Evolutionary conservation across 805 yeast species (phyloP), one percentile per base, ranked within the genome.

Genomic region (Kluyveromyces aestuarii): DNA sequence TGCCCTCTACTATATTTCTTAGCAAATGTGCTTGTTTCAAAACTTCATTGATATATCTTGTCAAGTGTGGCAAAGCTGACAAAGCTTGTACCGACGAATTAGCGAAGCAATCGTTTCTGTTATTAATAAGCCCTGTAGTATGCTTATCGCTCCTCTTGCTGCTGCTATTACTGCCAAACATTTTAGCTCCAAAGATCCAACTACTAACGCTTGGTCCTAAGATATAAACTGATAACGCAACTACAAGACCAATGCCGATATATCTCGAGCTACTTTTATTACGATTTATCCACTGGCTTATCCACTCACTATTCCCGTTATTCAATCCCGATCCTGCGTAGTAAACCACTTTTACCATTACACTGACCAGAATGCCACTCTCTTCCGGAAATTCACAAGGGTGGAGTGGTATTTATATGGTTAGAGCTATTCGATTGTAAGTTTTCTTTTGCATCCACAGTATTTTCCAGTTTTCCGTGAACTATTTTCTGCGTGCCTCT

Each of bases 61-160:
- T 77, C 44, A 86, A 59, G 0, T 75, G 74, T 0, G 86, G 82
- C 16, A 83, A 61, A 0, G 88, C 68, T 16, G 82, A 76, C 48
- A 85, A 73, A 0, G 90, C 93, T 63, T 91, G 99, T 17, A 93
- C 60, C 1, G 90, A 81, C 8, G 95, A 79, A 60, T 93, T 91
- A 52, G 96, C 96, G 69, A 87, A 91, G 64, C 99, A 91, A 63
- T 89, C 96, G 55, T 87, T 87, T 51, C 90, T 77, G 53, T 82
- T 72, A 64, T 91, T 93, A 55, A 82, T 74, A 41, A 91, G 70
- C 2, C 97, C 97, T 0, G 93, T 87, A 10, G 96, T 84, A 58
- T 79, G 72, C 54, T 77, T 82, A 55, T 84, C 91, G 8, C 84
- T 81, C 60, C 93, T 70, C 48, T 74, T 76, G 44, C 55, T 53